A percentile compares a stretch with the other conserved stretches of the same genome.
These are phyloP conservation scores for Phytopythium delawarense DNA, from an alignment of 352 stramenopile genomes.

Conservation along the genomic window DNA sequence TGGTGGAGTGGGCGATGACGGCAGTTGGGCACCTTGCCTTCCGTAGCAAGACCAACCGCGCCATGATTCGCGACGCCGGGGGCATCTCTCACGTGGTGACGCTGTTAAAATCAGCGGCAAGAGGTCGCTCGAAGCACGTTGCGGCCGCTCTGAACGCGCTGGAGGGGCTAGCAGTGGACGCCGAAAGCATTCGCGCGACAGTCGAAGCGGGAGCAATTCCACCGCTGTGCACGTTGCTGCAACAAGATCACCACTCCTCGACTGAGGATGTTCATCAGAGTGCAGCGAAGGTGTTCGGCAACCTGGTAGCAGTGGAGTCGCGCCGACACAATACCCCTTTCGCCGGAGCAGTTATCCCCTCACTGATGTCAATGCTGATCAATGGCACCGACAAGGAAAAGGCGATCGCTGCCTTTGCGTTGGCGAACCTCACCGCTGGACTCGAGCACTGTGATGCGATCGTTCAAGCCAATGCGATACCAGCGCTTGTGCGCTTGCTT, in stretches of 20 bases:
- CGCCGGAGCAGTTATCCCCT: neutral
- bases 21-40: neutral
- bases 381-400: neutral
- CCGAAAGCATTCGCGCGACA: neutral
- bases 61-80: neutral
- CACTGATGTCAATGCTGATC: neutral
- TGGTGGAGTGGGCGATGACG: neutral
- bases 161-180: neutral
- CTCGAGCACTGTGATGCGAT: neutral
- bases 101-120: neutral
- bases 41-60: neutral
- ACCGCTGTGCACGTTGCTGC: neutral
- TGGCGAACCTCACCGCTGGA: constrained; percentile 1
- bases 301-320: neutral
- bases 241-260: neutral
- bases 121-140: neutral
- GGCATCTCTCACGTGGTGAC: neutral
- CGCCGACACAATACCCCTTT: neutral
- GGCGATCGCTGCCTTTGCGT: neutral
- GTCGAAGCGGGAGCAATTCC: neutral
- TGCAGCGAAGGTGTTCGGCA: neutral
- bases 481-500: neutral
- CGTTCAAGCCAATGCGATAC: neutral
- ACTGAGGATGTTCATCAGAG: neutral
- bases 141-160: neutral